These are phyloP conservation scores for Acacia melanoxylon DNA, from an alignment of 306 rosid species.

Conservation along the genomic window DNA sequence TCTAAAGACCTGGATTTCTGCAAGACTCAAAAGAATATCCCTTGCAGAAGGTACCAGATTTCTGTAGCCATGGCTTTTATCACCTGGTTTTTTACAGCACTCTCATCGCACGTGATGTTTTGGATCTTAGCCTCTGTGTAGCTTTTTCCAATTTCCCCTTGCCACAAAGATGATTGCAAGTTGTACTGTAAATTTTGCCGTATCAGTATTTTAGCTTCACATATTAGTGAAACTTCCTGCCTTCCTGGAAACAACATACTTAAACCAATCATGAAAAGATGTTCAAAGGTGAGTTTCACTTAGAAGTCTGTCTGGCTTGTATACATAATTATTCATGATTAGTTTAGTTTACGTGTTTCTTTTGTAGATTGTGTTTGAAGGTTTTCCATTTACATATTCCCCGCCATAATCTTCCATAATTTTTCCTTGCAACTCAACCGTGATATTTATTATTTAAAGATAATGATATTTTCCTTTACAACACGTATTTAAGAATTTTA, in stretches of 20 bases:
- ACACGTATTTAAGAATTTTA: no score
- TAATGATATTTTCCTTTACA: not conserved
- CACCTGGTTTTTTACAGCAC: conserved; percentile 74
- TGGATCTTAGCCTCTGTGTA: conserved; percentile 84
- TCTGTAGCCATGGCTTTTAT: conserved; percentile 78
- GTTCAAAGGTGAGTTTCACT: not conserved
- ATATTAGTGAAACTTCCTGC: conserved; percentile 9
- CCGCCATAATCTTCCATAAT: not conserved
- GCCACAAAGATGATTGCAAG: conserved; percentile 25
- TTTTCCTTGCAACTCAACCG: not conserved
- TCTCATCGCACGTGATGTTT: conserved; percentile 89
- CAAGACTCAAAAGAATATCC: conserved; percentile 24
- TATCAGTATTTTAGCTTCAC: conserved; percentile 21
- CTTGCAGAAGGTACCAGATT: conserved; percentile 63
- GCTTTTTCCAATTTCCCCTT: conserved; percentile 33
- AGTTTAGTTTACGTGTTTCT: not conserved
- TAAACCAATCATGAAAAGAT: not conserved
- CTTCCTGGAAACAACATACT: not conserved
- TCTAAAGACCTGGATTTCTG: conserved; percentile 59
- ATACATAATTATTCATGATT: not conserved
- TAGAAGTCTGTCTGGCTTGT: not conserved
- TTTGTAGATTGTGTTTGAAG: not conserved
- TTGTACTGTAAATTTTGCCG: conserved; percentile 28
- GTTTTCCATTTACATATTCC: not conserved
- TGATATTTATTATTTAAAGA: not conserved